Base-by-base conservation (phyloP, 495 filamentous ascomycete genomes). In the Aspergillus cavernicola region DNA sequence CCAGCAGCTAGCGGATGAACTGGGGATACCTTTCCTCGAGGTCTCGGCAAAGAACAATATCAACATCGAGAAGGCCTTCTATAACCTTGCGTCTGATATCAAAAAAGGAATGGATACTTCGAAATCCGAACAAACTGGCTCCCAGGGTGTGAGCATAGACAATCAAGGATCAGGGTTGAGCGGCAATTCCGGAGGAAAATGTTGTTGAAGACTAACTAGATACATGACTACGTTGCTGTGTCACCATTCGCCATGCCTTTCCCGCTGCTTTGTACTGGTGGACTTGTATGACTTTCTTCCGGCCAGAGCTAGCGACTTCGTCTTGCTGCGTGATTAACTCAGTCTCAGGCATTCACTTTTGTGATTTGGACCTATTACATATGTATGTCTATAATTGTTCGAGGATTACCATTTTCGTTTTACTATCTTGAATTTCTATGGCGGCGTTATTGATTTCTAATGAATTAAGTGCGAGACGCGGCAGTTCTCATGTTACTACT, bases 1-100 rank as follows among this genome's bases (percentile, higher is more conserved):
- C 55, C 92, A 99, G 66, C 83, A 87, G 59, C 81, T 99, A 31
- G 93, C 93, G 22, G 88, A 95, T 71, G 93, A 99, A 72, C 85
- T 99, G 39, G 90, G 91, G 58, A 97, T 99, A 55, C 93, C 95
- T 5, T 99, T 99, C 76, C 85, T 99, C 67, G 93, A 99, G 67
- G 93, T 99, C 38, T 95, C 89, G 18, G 93, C 93, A 49, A 97
- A 97, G 79, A 90, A 87, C 75, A 97, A 97, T 74, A 96, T 95
- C 83, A 99, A 97, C 73, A 92, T 99, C 59, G 93, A 99, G 72
- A 91, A 97, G 79, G 93, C 93, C 2, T 99, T 99, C 70, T 97
- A 92, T 71, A 90, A 78, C 70, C 85, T 99, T 53, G 93, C 93
- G 15, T 81, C 87, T 45, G 95, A 97, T 68, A 99, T 99, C 76